These are phyloP conservation scores for Saccharomyces pastorianus DNA, from an alignment of 1,139 yeast genomes.

Conservation along the genomic window DNA sequence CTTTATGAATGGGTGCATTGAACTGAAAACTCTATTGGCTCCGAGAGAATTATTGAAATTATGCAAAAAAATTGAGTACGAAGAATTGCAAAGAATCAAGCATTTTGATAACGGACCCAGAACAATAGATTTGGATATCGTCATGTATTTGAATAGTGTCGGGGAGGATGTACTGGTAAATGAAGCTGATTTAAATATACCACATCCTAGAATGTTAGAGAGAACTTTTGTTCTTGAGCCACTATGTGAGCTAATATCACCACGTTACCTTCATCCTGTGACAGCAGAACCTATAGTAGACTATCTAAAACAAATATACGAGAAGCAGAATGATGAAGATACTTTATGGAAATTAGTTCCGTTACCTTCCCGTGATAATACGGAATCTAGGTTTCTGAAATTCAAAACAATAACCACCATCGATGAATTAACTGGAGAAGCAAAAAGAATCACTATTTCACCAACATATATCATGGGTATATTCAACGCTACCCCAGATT, in stretches of 20 bases:
- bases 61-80: constrained; percentile 71
- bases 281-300: constrained; percentile 71
- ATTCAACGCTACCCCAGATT: constrained; percentile 85
- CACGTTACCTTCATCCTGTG: constrained; percentile 66
- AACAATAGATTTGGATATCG: constrained; percentile 77
- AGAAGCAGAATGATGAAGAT: constrained; percentile 26
- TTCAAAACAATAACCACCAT: constrained; percentile 14
- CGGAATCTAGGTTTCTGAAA: constrained; percentile 14
- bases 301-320: constrained; percentile 54
- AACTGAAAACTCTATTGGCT: constrained; percentile 44
- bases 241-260: constrained; percentile 62
- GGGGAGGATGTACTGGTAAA: constrained; percentile 34
- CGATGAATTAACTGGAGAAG: constrained; percentile 9
- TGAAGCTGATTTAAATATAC: constrained; percentile 55
- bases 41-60: constrained; percentile 58
- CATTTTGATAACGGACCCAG: constrained; percentile 86
- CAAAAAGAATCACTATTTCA: constrained; percentile 22
- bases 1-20: constrained; percentile 77
- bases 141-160: constrained; percentile 41
- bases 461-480: constrained; percentile 66
- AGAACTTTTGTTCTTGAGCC: constrained; percentile 88
- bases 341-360: constrained; percentile 25
- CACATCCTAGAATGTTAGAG: constrained; percentile 83
- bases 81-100: constrained; percentile 63
- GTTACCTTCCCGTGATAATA: constrained; percentile 7